Evolutionary conservation across 306 rosid genomes (phyloP).

Genomic region (Cucurbita moschata): DNA sequence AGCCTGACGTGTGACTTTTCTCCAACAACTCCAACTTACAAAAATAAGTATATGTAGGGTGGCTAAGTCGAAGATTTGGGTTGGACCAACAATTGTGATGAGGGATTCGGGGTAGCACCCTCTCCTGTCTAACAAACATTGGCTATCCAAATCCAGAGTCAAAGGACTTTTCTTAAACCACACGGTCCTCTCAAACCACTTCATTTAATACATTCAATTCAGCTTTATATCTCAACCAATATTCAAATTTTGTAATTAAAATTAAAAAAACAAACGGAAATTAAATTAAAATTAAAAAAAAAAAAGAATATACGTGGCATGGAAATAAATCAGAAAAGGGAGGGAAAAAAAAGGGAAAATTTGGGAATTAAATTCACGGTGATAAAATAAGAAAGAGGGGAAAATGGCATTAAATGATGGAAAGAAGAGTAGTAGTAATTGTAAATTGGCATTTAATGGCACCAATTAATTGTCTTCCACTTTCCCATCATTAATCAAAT

Average conservation of each 20-base stretch:
- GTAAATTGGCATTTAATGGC: conserved; percentile 2
- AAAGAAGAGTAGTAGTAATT: background rate
- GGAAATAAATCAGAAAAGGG: background rate
- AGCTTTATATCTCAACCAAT: background rate
- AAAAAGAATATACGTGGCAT: background rate
- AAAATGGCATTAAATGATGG: background rate
- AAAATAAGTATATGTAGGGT: too few species aligned
- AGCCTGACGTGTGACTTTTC: rapidly evolving
- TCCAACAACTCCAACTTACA: too few species aligned
- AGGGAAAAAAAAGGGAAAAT: background rate
- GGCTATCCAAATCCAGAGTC: background rate
- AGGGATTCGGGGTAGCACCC: background rate
- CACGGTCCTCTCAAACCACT: conserved; percentile 6
- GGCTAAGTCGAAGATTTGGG: background rate
- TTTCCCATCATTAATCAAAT: conserved; percentile 9
- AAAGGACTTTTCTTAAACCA: background rate
- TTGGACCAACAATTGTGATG: background rate
- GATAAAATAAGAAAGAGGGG: background rate
- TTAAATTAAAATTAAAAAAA: too few species aligned
- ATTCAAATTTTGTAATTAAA: too few species aligned
- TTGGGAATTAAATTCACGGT: too few species aligned
- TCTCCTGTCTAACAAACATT: background rate
- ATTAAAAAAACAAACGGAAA: too few species aligned
- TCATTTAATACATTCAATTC: background rate
- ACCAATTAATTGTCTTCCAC: conserved; percentile 5